phyloP scores from a whole-genome alignment of 768 basidiomycete genomes.

The Tephrocybe rancida region DNA sequence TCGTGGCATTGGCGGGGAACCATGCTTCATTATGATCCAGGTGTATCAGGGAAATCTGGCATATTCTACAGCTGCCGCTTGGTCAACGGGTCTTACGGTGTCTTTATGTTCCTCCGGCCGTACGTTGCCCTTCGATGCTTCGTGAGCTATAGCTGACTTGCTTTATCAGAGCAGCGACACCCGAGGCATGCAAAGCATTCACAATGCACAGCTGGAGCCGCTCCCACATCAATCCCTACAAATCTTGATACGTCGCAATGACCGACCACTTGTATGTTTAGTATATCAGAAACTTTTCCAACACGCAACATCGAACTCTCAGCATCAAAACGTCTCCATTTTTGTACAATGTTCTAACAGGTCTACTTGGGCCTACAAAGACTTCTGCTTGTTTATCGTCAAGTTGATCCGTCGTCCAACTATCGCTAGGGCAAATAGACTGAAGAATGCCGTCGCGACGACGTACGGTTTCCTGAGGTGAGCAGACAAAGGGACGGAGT shows the following conservation, averaged over 20 bases:
- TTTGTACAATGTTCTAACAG: constrained; percentile 13
- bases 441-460: constrained; percentile 71
- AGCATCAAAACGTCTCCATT: background rate
- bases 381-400: constrained; percentile 48
- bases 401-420: constrained; percentile 48
- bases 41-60: constrained; percentile 40
- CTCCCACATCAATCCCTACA: constrained; percentile 12
- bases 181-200: constrained; percentile 21
- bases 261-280: constrained; percentile 4
- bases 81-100: constrained; percentile 36
- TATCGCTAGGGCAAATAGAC: constrained; percentile 58
- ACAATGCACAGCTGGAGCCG: constrained; percentile 21
- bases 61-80: constrained; percentile 45
- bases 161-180: constrained; percentile 32
- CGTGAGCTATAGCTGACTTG: background rate
- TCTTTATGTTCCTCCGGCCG: constrained; percentile 52
- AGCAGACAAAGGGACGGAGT: constrained; percentile 79
- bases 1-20: constrained; percentile 60
- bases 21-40: constrained; percentile 54
- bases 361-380: constrained; percentile 22
- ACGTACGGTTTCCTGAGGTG: constrained; percentile 86
- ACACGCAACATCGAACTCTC: background rate
- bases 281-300: background rate
- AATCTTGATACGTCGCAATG: background rate
- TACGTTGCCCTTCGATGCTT: constrained; percentile 28